A percentile compares a stretch with the other conserved stretches of the same genome.
These are phyloP conservation scores for Endocladia muricata DNA, from an alignment of 31 red algal species.

Conservation along the genomic window DNA sequence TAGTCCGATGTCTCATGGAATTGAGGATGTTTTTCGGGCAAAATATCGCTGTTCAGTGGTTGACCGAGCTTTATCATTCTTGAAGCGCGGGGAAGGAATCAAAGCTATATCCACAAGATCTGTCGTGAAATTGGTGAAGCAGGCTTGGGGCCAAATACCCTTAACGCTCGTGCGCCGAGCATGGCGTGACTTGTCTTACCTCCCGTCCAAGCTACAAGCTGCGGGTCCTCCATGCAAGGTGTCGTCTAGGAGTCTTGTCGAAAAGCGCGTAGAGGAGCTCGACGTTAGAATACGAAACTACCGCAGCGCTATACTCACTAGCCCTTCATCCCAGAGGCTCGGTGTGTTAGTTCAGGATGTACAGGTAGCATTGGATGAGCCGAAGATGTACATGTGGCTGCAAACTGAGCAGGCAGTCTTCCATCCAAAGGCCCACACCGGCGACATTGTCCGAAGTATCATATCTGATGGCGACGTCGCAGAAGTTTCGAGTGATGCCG, in stretches of 20 bases:
- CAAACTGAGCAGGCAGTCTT: background rate
- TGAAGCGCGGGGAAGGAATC: background rate
- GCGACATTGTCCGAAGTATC: constrained; percentile 20
- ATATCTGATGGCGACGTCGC: constrained; percentile 2
- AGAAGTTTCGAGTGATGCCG: background rate
- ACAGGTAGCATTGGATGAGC: background rate
- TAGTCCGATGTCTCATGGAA: constrained; percentile 17
- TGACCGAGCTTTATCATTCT: background rate
- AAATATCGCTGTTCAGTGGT: constrained; percentile 14
- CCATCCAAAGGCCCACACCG: constrained; percentile 10
- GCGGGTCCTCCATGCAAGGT: background rate
- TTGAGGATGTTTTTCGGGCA: constrained; percentile 19
- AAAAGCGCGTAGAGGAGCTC: constrained; percentile 1
- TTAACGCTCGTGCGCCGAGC: constrained; percentile 4
- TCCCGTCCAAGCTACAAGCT: constrained; percentile 1
- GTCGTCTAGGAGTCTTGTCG: background rate
- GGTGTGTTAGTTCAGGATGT: background rate
- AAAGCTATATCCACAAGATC: background rate
- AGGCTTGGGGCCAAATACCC: constrained; percentile 21
- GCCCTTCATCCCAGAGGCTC: background rate
- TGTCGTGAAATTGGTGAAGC: background rate
- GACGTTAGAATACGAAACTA: background rate
- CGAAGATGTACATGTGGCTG: constrained; percentile 15
- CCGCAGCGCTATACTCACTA: background rate
- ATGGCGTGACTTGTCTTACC: constrained; percentile 9